A percentile compares a stretch with the other conserved stretches of the same genome.
Conservation (phyloP, 2,329 filamentous ascomycete genomes). For the Talaromyces sp. region DNA sequence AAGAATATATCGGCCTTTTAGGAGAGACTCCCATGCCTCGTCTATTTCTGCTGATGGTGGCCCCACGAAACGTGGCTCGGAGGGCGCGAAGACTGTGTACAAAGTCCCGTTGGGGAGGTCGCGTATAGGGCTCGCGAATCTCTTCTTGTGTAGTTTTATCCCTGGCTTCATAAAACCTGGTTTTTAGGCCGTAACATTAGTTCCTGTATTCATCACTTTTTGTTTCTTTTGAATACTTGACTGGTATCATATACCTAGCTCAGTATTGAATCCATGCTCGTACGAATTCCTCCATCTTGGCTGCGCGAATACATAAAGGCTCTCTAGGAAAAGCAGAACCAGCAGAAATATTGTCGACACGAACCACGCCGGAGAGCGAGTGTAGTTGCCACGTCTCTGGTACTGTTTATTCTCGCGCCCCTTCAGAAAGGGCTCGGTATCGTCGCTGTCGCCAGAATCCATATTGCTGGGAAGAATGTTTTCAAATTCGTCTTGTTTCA, state of each 20-base stretch:
- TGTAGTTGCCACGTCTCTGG: background rate
- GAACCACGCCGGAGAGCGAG: background rate
- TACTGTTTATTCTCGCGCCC: background rate
- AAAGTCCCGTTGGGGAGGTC: constrained; percentile 7
- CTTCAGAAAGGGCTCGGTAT: background rate
- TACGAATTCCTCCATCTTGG: background rate
- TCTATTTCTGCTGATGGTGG: constrained; percentile 5
- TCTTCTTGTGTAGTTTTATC: constrained; percentile 7
- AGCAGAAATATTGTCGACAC: background rate
- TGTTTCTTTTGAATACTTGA: background rate
- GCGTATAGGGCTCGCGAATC: constrained; percentile 4
- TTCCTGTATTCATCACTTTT: background rate
- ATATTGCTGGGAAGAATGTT: no score
- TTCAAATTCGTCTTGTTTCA: background rate
- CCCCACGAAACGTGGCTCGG: constrained; percentile 5
- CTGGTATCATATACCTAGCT: background rate
- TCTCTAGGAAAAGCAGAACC: background rate
- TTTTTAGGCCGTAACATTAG: background rate
- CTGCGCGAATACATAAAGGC: background rate
- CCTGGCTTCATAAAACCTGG: constrained; percentile 3
- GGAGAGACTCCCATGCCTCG: constrained; percentile 1
- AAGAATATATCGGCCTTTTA: constrained; percentile 7
- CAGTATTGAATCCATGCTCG: constrained; percentile 3
- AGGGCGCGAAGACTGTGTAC: constrained; percentile 6
- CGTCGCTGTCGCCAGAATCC: background rate